Evolutionary conservation across 805 yeast genomes (phyloP).

Genomic region (Starmera quercuum): DNA sequence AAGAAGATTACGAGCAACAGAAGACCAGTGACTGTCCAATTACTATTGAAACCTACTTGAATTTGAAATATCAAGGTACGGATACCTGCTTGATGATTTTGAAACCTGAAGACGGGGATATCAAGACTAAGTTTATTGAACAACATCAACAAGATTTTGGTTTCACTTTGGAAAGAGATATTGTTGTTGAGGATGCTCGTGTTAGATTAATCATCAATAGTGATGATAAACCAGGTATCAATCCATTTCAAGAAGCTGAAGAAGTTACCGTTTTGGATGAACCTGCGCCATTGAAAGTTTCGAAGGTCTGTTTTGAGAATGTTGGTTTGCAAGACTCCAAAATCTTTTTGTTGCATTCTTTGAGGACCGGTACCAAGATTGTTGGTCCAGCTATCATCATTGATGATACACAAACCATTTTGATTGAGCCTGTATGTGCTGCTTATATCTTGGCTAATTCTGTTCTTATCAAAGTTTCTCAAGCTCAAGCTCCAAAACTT

Average conservation of each 20-base stretch:
- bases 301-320: slow-evolving; percentile 26
- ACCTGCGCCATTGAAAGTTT: slow-evolving; percentile 21
- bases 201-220: slow-evolving; percentile 15
- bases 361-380: slow-evolving; percentile 22
- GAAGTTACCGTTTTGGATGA: slow-evolving; percentile 12
- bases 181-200: slow-evolving; percentile 25
- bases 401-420: slow-evolving; percentile 31
- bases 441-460: slow-evolving; percentile 30
- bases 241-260: slow-evolving; percentile 14
- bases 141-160: slow-evolving; percentile 29
- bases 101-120: slow-evolving; percentile 17
- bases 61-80: slow-evolving; percentile 39
- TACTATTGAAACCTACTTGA: slow-evolving; percentile 22
- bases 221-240: background rate
- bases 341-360: slow-evolving; percentile 22
- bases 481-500: slow-evolving; percentile 32
- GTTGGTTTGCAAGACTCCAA: slow-evolving; percentile 23
- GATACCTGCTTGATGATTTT: slow-evolving; percentile 35
- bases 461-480: slow-evolving; percentile 25
- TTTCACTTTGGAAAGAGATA: slow-evolving; percentile 26
- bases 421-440: slow-evolving; percentile 27
- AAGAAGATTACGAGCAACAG: slow-evolving; percentile 11
- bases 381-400: slow-evolving; percentile 33
- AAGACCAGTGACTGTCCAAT: slow-evolving; percentile 19
- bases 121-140: slow-evolving; percentile 18